Percentiles rank a stretch among this genome's conserved stretches.
phyloP scores from a whole-genome alignment of 2,329 filamentous ascomycete species.

The Nigrospora oryzae region DNA sequence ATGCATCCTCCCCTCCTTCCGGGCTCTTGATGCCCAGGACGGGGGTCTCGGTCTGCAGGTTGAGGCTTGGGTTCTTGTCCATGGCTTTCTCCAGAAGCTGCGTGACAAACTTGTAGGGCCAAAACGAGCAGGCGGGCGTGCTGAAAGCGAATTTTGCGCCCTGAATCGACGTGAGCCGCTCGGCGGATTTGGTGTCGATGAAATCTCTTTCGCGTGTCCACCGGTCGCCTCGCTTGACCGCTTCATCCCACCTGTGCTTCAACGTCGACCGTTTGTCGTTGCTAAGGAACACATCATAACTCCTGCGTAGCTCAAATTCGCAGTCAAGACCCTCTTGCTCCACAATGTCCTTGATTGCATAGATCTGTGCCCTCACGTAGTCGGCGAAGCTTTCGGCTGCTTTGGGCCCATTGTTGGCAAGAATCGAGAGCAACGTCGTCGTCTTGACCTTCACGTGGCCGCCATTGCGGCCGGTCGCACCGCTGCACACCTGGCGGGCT shows the following conservation, averaged over 20 bases:
- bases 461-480: conserved; percentile 9
- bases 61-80: conserved; percentile 6
- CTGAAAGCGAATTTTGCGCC: conserved; percentile 4
- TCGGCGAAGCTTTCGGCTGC: conserved; percentile 1
- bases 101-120: conserved; percentile 13
- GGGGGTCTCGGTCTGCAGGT: conserved; percentile 11
- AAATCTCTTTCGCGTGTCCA: conserved; percentile 6
- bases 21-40: conserved; percentile 4
- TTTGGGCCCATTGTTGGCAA: neutral
- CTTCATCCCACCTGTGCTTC: neutral
- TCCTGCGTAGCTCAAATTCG: conserved; percentile 10
- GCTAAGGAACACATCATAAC: conserved; percentile 5
- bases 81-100: conserved; percentile 17
- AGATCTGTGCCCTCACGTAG: conserved; percentile 4
- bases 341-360: conserved; percentile 6
- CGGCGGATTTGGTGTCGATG: conserved; percentile 2
- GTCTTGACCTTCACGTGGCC: conserved; percentile 8
- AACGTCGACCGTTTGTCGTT: conserved; percentile 1
- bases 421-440: neutral
- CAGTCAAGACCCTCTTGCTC: conserved; percentile 8
- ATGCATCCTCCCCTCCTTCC: neutral
- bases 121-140: conserved; percentile 7
- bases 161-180: conserved; percentile 3
- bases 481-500: conserved; percentile 8
- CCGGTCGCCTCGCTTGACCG: neutral